Percentiles rank a stretch among this genome's conserved stretches.
phyloP scores from a whole-genome alignment of 345 rosid species.

The Pugionium cornutum region DNA sequence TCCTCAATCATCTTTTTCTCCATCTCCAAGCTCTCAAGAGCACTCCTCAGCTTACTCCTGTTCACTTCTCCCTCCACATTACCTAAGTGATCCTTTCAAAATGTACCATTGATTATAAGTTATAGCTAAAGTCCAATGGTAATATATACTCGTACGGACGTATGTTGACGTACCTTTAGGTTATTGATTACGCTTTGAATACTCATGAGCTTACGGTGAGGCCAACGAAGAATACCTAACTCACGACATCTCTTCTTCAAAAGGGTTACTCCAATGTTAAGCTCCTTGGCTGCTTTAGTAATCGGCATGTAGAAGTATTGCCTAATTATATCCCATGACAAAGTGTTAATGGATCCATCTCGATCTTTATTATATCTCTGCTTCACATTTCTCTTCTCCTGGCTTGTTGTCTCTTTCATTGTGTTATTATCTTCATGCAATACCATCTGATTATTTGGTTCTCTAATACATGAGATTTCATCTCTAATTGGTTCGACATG shows the following conservation, averaged over 20 bases:
- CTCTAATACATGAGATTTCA: not conserved
- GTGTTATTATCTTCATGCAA: constrained; percentile 5
- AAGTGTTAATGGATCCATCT: constrained; percentile 12
- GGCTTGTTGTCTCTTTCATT: constrained; percentile 22
- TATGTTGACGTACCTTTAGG: constrained; percentile 44
- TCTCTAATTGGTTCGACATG: constrained; percentile 29
- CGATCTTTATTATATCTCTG: constrained; percentile 12
- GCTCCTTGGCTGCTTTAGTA: constrained; percentile 62
- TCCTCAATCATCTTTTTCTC: constrained; percentile 69
- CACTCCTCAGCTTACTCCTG: constrained; percentile 40
- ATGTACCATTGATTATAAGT: not conserved
- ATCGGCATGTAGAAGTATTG: constrained; percentile 63
- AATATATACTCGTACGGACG: not conserved
- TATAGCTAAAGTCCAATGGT: too few relatives aligned
- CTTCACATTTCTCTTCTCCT: constrained; percentile 5
- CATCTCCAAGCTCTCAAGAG: constrained; percentile 55
- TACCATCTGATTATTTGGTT: constrained; percentile 8
- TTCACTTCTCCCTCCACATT: constrained; percentile 36
- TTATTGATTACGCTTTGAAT: constrained; percentile 50
- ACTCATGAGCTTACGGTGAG: constrained; percentile 68
- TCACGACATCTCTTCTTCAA: constrained; percentile 71
- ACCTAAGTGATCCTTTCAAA: constrained; percentile 36
- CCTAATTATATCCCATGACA: constrained; percentile 45
- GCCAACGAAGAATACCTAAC: constrained; percentile 64
- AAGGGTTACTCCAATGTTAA: constrained; percentile 60